Evolutionary conservation across 2,329 filamentous ascomycete genomes (phyloP).

Genomic region (Emmonsiellopsis sp.): DNA sequence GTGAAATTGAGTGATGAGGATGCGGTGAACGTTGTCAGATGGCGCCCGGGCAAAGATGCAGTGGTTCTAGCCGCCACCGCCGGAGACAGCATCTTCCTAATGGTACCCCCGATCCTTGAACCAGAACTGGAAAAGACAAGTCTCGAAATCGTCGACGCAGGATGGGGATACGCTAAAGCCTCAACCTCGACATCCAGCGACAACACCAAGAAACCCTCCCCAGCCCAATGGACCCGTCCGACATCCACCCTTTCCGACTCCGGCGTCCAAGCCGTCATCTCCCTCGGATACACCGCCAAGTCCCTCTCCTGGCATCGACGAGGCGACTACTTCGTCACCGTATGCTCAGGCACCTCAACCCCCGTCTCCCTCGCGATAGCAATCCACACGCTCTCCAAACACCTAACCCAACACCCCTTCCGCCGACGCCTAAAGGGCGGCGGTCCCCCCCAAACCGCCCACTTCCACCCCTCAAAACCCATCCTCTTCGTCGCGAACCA

Average conservation of each 20-base stretch:
- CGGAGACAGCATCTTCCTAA: slow-evolving; percentile 77
- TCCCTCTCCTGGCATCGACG: slow-evolving; percentile 87
- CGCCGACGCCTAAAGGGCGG: slow-evolving; percentile 60
- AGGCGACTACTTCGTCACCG: slow-evolving; percentile 88
- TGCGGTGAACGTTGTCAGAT: slow-evolving; percentile 76
- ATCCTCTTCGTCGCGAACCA: slow-evolving; percentile 96
- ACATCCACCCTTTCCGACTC: slow-evolving; percentile 62
- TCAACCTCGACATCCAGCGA: slow-evolving; percentile 43
- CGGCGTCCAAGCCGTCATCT: slow-evolving; percentile 68
- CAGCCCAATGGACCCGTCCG: slow-evolving; percentile 77
- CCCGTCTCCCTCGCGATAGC: slow-evolving; percentile 58
- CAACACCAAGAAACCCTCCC: slow-evolving; percentile 58
- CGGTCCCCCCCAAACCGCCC: slow-evolving; percentile 72
- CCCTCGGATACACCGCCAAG: slow-evolving; percentile 73
- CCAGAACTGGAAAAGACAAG: slow-evolving; percentile 66
- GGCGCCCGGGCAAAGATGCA: slow-evolving; percentile 76
- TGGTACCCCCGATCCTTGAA: slow-evolving; percentile 64
- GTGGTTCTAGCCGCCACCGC: slow-evolving; percentile 74
- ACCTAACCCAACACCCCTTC: slow-evolving; percentile 92
- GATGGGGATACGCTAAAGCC: slow-evolving; percentile 79
- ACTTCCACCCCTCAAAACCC: slow-evolving; percentile 88
- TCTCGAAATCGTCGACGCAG: slow-evolving; percentile 68
- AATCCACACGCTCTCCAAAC: slow-evolving; percentile 91
- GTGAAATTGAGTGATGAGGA: slow-evolving; percentile 67
- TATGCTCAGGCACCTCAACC: slow-evolving; percentile 58